phyloP scores from a whole-genome alignment of 768 basidiomycete genomes.

The Trametes elegans region DNA sequence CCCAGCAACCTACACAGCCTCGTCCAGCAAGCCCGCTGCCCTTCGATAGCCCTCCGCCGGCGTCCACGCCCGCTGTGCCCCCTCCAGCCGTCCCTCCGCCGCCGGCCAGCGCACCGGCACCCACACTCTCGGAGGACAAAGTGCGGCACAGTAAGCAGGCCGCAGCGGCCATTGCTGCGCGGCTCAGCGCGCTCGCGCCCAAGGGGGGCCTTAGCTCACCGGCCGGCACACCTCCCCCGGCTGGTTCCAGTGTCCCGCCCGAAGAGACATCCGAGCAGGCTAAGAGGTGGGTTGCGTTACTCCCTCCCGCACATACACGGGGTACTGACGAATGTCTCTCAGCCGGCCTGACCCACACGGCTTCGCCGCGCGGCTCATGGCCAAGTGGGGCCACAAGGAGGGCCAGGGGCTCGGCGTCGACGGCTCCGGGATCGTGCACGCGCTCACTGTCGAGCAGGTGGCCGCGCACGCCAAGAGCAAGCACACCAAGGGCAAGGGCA shows the following conservation, averaged over 20 bases:
- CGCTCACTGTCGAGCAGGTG: conserved; percentile 78
- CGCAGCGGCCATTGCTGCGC: conserved; percentile 82
- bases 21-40: conserved; percentile 22
- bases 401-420: conserved; percentile 89
- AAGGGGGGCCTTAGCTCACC: conserved; percentile 14
- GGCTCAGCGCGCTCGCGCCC: conserved; percentile 54
- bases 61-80: conserved; percentile 67
- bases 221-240: conserved; percentile 26
- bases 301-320: too few relatives aligned
- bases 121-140: conserved; percentile 56
- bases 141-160: conserved; percentile 52
- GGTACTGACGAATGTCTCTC: neutral
- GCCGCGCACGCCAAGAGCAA: conserved; percentile 39
- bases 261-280: conserved; percentile 32
- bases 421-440: conserved; percentile 84
- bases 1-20: conserved; percentile 31
- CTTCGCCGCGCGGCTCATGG: conserved; percentile 88
- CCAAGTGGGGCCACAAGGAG: conserved; percentile 94
- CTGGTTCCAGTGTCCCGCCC: conserved; percentile 26
- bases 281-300: conserved; percentile 18
- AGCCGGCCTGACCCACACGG: conserved; percentile 59
- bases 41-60: conserved; percentile 39
- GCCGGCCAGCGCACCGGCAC: conserved; percentile 42
- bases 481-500: conserved; percentile 38
- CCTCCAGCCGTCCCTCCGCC: conserved; percentile 54